Percentiles rank a stretch among this genome's conserved stretches.
Conservation (phyloP, 2,329 filamentous ascomycete genomes). For the Neofusicoccum cordaticola region DNA sequence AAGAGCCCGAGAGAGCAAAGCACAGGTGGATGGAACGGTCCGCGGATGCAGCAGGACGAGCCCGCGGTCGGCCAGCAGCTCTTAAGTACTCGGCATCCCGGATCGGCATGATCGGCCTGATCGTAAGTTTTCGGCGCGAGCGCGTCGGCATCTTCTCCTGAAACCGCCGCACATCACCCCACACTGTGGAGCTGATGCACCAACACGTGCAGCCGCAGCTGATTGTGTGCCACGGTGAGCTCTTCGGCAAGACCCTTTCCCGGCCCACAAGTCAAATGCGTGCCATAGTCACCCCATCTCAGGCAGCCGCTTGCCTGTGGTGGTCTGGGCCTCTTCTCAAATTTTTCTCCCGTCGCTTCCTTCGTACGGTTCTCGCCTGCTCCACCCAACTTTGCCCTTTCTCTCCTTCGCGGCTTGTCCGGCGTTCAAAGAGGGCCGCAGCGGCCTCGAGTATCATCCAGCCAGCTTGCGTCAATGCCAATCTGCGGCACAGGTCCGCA, state of each 20-base stretch:
- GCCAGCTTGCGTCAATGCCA: too few species aligned
- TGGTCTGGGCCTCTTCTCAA: neutral
- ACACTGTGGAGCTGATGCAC: neutral
- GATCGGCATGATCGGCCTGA: conserved; percentile 13
- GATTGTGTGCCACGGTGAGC: too few species aligned
- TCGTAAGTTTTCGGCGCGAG: conserved; percentile 13
- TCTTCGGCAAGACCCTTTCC: neutral
- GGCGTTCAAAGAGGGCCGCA: too few species aligned
- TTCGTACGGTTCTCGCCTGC: too few species aligned
- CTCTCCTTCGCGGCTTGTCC: too few species aligned
- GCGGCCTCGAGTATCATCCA: too few species aligned
- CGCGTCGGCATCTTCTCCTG: neutral
- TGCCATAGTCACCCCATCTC: conserved; percentile 1
- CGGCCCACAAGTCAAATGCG: neutral
- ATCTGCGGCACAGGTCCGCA: too few species aligned
- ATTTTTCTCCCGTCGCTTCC: neutral
- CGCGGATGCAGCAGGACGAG: too few species aligned
- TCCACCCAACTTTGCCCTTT: too few species aligned
- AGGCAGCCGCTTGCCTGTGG: neutral
- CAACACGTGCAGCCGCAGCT: too few species aligned
- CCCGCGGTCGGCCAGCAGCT: neutral
- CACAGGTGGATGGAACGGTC: neutral
- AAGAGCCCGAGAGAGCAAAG: neutral
- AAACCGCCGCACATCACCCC: conserved; percentile 1
- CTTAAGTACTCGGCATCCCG: conserved; percentile 12